These are phyloP conservation scores for Staphylotrichum tortipilum DNA, from an alignment of 495 filamentous ascomycete species.

Conservation along the genomic window DNA sequence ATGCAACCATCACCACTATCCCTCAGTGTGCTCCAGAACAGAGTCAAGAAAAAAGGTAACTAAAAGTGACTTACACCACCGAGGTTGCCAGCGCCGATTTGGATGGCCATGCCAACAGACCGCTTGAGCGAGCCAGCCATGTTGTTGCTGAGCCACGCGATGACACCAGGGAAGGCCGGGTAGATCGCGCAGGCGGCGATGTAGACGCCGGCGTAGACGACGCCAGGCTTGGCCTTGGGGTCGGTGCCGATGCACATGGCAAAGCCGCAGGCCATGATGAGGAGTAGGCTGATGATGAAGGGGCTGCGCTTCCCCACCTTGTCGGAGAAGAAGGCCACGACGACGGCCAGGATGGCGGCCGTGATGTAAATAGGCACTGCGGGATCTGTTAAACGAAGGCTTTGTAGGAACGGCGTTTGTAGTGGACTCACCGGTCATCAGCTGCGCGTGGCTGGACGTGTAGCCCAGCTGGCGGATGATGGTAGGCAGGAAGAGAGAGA, in stretches of 20 bases:
- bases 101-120: conserved; percentile 63
- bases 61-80: conserved; percentile 45
- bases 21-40: too few species aligned
- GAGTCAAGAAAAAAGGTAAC: background rate
- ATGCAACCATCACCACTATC: too few species aligned
- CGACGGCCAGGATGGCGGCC: conserved; percentile 50
- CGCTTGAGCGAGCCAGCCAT: conserved; percentile 63
- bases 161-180: conserved; percentile 54
- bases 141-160: conserved; percentile 67
- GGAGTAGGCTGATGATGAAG: conserved; percentile 54
- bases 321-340: conserved; percentile 53
- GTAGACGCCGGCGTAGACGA: conserved; percentile 69
- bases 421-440: conserved; percentile 41
- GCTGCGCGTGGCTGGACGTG: conserved; percentile 53
- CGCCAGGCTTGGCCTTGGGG: conserved; percentile 43
- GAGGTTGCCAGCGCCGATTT: conserved; percentile 66
- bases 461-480: conserved; percentile 52
- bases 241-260: conserved; percentile 43
- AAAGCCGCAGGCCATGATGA: conserved; percentile 57
- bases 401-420: too few species aligned
- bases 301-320: conserved; percentile 50
- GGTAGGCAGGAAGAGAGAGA: conserved; percentile 62
- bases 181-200: conserved; percentile 59
- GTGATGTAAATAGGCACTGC: conserved; percentile 66
- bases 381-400: too few species aligned